Conservation (phyloP, 2,329 filamentous ascomycete genomes). For the Trichoderma polysporum region DNA sequence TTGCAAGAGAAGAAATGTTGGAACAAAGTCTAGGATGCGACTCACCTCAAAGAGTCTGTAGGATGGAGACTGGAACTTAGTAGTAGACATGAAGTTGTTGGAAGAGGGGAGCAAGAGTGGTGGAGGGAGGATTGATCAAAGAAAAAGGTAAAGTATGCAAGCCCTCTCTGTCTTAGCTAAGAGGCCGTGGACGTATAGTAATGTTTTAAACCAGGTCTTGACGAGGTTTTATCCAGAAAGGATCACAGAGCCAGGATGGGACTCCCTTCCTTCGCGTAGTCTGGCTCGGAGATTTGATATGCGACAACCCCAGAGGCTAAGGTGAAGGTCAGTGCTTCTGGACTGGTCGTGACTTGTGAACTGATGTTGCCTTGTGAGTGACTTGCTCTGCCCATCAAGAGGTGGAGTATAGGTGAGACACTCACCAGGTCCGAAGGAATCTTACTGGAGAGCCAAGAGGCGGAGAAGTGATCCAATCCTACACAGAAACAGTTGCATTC, state of each 20-base stretch:
- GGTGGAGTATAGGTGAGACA: constrained; percentile 40
- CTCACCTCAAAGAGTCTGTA: constrained; percentile 63
- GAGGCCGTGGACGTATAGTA: constrained; percentile 28
- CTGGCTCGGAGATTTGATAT: constrained; percentile 43
- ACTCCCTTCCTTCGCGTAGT: constrained; percentile 30
- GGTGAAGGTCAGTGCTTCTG: constrained; percentile 33
- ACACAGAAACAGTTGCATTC: constrained; percentile 41
- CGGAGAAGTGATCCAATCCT: constrained; percentile 38
- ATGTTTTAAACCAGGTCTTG: constrained; percentile 40
- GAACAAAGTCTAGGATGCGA: constrained; percentile 39
- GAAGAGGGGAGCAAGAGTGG: constrained; percentile 32
- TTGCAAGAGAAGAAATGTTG: constrained; percentile 22
- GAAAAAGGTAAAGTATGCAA: constrained; percentile 36
- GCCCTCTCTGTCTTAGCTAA: constrained; percentile 40
- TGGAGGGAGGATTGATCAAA: constrained; percentile 38
- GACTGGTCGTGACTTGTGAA: constrained; percentile 33
- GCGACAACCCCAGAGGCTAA: constrained; percentile 33
- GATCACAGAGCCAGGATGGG: constrained; percentile 33
- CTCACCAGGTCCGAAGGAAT: constrained; percentile 30
- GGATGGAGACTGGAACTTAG: constrained; percentile 54
- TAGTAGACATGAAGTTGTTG: constrained; percentile 56
- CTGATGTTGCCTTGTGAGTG: constrained; percentile 34
- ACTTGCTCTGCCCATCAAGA: constrained; percentile 33
- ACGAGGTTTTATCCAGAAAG: constrained; percentile 39
- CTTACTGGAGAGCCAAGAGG: constrained; percentile 37